These are phyloP conservation scores for Arxiozyma slooffiae DNA, from an alignment of 1,139 yeast genomes.

Conservation along the genomic window DNA sequence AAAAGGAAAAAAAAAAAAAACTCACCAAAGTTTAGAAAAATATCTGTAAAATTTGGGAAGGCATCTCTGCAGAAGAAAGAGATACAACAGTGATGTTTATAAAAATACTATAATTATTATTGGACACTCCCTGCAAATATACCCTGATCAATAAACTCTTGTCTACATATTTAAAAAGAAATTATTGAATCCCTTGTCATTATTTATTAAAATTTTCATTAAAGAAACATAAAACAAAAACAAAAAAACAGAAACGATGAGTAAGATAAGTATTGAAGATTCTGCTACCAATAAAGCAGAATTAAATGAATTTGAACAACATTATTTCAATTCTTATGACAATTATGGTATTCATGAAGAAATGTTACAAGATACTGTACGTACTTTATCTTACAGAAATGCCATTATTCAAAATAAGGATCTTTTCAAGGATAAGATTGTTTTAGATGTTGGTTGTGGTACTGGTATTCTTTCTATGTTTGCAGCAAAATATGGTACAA, in stretches of 20 bases:
- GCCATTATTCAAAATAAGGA: conserved; percentile 89
- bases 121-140: not conserved
- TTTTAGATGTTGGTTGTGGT: conserved; percentile 98
- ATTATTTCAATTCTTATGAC: conserved; percentile 89
- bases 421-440: conserved; percentile 84
- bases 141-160: no score
- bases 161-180: not conserved
- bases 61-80: not conserved
- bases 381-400: conserved; percentile 85
- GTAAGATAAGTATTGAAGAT: conserved; percentile 18
- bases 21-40: not conserved
- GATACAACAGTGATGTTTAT: not conserved
- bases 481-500: conserved; percentile 97
- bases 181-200: not conserved
- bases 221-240: not conserved
- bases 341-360: conserved; percentile 98
- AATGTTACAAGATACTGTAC: conserved; percentile 91
- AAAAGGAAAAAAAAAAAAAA: no score
- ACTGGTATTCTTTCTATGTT: conserved; percentile 96
- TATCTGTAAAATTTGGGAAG: not conserved
- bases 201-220: not conserved
- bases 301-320: conserved; percentile 67
- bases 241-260: conserved; percentile 12
- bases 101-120: no score
- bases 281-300: conserved; percentile 37